Base-by-base conservation (phyloP, 208 protist species). In the Leishmania braziliensis region DNA sequence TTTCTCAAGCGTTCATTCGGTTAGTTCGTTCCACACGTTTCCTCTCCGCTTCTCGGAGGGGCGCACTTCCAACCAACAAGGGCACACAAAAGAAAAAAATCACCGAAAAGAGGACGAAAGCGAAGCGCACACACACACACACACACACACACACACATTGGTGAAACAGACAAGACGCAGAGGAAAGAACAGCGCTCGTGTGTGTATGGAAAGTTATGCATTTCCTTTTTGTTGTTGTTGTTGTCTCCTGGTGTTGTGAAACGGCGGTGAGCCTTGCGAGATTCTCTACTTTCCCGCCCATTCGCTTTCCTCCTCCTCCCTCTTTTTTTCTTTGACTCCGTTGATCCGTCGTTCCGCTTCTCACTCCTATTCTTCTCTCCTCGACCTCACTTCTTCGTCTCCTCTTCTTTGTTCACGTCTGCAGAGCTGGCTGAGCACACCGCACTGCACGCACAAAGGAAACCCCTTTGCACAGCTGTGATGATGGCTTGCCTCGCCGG, bases 321-420 rank as follows among this genome's bases (percentile, higher is more conserved):
- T 43, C 2, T 26, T 50, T 51, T 51, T 62, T n/a, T 23, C 20
- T 8, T 26, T 60, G 71, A 12, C 74, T 36, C 74, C 74, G 74
- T 63, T 50, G 56, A 62, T 77, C 74, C 23, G 39, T 77, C 74
- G 74, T 65, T 65, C 56, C 54, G 74, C 33, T 62, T 68, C 74
- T 77, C 74, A 77, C 74, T 77, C 54, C 74, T 62, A 48, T 77
- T 60, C 74, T 62, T 77, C 74, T 77, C 74, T 77, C 56, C 74
- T 46, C 36, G 74, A 77, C 74, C 56, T 77, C 39, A 77, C 73
- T 62, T 75, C 73, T 60, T 77, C 50, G 33, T 43, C 20, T 60
- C 53, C 10, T 54, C 51, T 76, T 77, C 36, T 50, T 65, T 26
- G 74, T 56, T 77, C 74, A 51, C 56, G 74, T 65, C 74, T 65